Conservation (phyloP, 78 protist genomes). For the Tieghemostelium lacteum region DNA sequence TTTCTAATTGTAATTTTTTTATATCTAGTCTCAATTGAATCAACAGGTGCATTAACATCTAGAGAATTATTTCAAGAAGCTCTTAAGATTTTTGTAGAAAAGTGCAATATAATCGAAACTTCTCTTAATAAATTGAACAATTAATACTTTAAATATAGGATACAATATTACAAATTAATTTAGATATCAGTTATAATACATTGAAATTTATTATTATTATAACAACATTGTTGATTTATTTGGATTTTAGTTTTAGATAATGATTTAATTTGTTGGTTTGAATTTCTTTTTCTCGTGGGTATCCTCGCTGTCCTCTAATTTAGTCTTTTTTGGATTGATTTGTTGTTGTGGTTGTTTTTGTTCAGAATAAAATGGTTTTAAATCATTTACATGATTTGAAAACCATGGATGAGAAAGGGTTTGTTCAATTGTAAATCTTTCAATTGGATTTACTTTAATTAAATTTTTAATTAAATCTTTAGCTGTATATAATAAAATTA, state of each 20-base stretch:
- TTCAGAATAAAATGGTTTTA: not conserved
- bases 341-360: slow-evolving; percentile 1
- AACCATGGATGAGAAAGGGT: slow-evolving; percentile 76
- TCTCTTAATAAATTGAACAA: slow-evolving; percentile 6
- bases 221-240: too few species aligned
- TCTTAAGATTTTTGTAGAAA: slow-evolving; percentile 58
- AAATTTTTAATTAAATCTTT: slow-evolving; percentile 48
- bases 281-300: too few species aligned
- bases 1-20: not conserved
- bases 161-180: too few species aligned
- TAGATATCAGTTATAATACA: too few species aligned
- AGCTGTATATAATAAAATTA: too few species aligned
- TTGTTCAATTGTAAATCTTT: slow-evolving; percentile 64
- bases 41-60: slow-evolving; percentile 67
- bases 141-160: not conserved
- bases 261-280: too few species aligned
- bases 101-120: slow-evolving; percentile 62
- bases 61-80: slow-evolving; percentile 75
- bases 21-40: slow-evolving; percentile 72
- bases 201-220: too few species aligned
- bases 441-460: slow-evolving; percentile 50
- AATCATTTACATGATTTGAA: slow-evolving; percentile 36
- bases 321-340: not conserved
- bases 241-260: too few species aligned
- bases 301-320: not conserved